Conservation (phyloP, 2,329 filamentous ascomycete genomes). For the Xylariomycetidae sp. region DNA sequence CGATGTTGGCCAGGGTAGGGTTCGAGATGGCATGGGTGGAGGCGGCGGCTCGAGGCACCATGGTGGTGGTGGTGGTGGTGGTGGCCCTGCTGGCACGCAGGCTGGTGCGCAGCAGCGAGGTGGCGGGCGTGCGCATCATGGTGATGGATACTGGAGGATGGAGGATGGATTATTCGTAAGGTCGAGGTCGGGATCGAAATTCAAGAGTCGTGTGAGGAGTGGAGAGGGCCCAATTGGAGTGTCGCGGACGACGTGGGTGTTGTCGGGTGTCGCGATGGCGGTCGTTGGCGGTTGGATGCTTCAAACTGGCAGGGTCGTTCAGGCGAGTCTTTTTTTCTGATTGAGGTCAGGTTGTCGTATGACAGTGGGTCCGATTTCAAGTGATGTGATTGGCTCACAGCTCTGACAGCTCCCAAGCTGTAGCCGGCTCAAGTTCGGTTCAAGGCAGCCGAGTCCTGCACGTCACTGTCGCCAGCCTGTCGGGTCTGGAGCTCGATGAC, state of each 20-base stretch:
- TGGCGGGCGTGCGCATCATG: constrained; percentile 51
- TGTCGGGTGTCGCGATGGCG: constrained; percentile 7
- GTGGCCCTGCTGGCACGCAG: constrained; percentile 32
- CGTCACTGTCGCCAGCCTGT: constrained; percentile 2
- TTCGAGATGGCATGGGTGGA: constrained; percentile 90
- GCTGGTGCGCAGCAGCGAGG: constrained; percentile 45
- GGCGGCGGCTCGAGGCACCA: constrained; percentile 46
- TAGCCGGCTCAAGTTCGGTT: constrained; percentile 16
- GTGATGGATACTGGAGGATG: constrained; percentile 6
- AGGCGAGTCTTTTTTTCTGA: constrained; percentile 23
- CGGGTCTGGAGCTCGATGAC: not conserved
- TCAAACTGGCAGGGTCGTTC: constrained; percentile 8
- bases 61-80: constrained; percentile 28
- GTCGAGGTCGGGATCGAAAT: constrained; percentile 4
- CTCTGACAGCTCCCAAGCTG: constrained; percentile 11
- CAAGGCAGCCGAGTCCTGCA: constrained; percentile 6
- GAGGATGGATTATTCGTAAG: constrained; percentile 2
- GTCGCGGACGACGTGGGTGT: constrained; percentile 14
- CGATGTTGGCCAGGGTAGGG: constrained; percentile 94
- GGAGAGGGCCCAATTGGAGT: constrained; percentile 21
- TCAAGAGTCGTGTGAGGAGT: constrained; percentile 11
- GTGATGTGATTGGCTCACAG: constrained; percentile 8
- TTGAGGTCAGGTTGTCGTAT: constrained; percentile 17
- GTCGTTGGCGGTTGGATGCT: constrained; percentile 11
- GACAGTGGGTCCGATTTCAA: constrained; percentile 18